Percentiles rank a stretch among this genome's conserved stretches.
Conservation (phyloP, 1,284 basidiomycete genomes). For the Athelia sp. region DNA sequence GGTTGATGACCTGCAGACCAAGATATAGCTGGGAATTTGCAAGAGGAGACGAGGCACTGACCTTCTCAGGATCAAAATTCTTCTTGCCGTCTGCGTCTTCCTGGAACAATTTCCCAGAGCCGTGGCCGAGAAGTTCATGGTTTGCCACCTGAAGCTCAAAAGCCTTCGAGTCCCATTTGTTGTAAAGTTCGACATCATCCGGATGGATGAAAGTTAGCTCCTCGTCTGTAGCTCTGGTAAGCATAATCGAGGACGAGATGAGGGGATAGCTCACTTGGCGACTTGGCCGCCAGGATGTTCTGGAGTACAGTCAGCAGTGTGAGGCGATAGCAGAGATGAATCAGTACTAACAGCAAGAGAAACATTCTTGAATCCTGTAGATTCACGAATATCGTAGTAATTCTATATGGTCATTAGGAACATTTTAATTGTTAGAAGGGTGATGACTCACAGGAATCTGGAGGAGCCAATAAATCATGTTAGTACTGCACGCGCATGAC, state of each 20-base stretch:
- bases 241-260: not conserved
- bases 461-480: slow-evolving; percentile 1
- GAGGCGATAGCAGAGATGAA: not conserved
- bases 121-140: slow-evolving; percentile 78
- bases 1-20: slow-evolving; percentile 73
- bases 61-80: slow-evolving; percentile 73
- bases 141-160: slow-evolving; percentile 86
- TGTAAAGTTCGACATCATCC: slow-evolving; percentile 62
- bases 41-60: slow-evolving; percentile 12
- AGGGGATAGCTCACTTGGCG: slow-evolving; percentile 50
- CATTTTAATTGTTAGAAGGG: too few species aligned
- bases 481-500: not conserved
- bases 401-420: slow-evolving; percentile 39
- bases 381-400: slow-evolving; percentile 78
- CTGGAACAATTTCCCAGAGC: slow-evolving; percentile 76
- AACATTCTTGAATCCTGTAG: slow-evolving; percentile 80
- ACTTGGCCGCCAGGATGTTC: slow-evolving; percentile 81
- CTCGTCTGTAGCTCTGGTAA: slow-evolving; percentile 47
- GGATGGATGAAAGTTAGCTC: slow-evolving; percentile 78
- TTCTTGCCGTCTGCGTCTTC: slow-evolving; percentile 69
- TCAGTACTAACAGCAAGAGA: slow-evolving; percentile 61
- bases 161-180: slow-evolving; percentile 68
- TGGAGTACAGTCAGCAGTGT: slow-evolving; percentile 18
- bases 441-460: slow-evolving; percentile 62
- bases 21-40: too few species aligned